Conservation (phyloP, 108 stramenopile genomes). For the Seminavis robusta region DNA sequence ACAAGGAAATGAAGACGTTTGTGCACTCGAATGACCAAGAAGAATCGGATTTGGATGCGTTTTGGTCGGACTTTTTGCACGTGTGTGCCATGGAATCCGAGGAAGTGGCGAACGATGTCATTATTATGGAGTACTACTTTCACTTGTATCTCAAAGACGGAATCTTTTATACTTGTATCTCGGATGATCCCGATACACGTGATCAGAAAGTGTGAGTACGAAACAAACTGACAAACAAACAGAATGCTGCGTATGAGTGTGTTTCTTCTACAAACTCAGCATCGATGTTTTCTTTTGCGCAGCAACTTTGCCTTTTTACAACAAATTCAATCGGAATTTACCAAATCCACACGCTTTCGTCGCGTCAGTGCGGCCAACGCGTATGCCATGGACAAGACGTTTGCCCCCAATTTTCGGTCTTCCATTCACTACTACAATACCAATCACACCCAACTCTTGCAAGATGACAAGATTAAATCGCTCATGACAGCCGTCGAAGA, state of each 20-base stretch:
- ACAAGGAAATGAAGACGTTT: slow-evolving; percentile 62
- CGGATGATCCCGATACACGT: slow-evolving; percentile 52
- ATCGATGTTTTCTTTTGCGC: slow-evolving; percentile 16
- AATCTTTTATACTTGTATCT: slow-evolving; percentile 61
- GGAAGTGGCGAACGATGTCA: background rate
- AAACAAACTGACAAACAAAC: background rate
- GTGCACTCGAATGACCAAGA: slow-evolving; percentile 43
- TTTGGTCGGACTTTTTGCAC: slow-evolving; percentile 36
- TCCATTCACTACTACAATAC: slow-evolving; percentile 72
- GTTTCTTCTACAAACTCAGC: background rate
- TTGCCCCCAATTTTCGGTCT: slow-evolving; percentile 45
- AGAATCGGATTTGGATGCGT: slow-evolving; percentile 24
- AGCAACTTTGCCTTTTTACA: slow-evolving; percentile 69
- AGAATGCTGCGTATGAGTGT: background rate
- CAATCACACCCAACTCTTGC: slow-evolving; percentile 36
- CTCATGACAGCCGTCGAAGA: slow-evolving; percentile 59
- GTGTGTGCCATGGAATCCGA: slow-evolving; percentile 24
- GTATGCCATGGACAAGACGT: slow-evolving; percentile 67
- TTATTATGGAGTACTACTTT: slow-evolving; percentile 67
- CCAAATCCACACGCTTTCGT: slow-evolving; percentile 19
- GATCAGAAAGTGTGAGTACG: slow-evolving; percentile 48
- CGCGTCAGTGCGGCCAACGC: slow-evolving; percentile 59
- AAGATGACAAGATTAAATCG: slow-evolving; percentile 22
- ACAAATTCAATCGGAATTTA: slow-evolving; percentile 53
- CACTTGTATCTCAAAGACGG: slow-evolving; percentile 54